Conservation (phyloP, 805 yeast species). For the Nakazawaea wickerhamii region DNA sequence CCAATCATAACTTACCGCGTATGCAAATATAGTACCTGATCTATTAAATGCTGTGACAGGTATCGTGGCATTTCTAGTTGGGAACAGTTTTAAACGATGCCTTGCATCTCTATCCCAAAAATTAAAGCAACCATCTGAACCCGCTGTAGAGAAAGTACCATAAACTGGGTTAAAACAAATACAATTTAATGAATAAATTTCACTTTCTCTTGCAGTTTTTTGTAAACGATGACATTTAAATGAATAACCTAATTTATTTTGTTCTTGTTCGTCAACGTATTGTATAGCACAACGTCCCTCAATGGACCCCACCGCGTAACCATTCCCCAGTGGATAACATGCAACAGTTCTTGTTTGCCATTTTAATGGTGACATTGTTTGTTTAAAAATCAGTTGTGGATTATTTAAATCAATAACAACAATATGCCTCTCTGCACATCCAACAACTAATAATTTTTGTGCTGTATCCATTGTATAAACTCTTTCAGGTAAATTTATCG, state of each 20-base stretch:
- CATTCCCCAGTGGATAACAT: slow-evolving; percentile 89
- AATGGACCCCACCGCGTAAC: slow-evolving; percentile 86
- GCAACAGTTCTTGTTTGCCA: slow-evolving; percentile 80
- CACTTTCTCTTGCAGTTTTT: slow-evolving; percentile 51
- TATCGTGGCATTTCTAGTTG: slow-evolving; percentile 61
- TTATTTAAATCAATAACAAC: slow-evolving; percentile 71
- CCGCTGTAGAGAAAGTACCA: slow-evolving; percentile 92
- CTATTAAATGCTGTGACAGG: slow-evolving; percentile 78
- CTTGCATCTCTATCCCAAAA: slow-evolving; percentile 95
- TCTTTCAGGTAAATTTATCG: slow-evolving; percentile 81
- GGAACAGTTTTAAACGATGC: slow-evolving; percentile 79
- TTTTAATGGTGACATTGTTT: slow-evolving; percentile 70
- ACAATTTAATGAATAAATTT: slow-evolving; percentile 73
- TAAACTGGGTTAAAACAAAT: slow-evolving; percentile 82
- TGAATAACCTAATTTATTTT: slow-evolving; percentile 68
- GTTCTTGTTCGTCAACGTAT: slow-evolving; percentile 80
- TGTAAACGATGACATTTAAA: slow-evolving; percentile 88
- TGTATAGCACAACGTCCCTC: slow-evolving; percentile 96
- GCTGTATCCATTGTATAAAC: slow-evolving; percentile 85
- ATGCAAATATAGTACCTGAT: slow-evolving; percentile 80
- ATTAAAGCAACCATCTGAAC: slow-evolving; percentile 89
- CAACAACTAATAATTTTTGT: slow-evolving; percentile 83
- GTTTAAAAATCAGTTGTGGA: slow-evolving; percentile 79
- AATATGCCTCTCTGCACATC: slow-evolving; percentile 85
- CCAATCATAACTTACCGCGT: slow-evolving; percentile 95